Base-by-base conservation (phyloP, 306 rosid genomes). In the Oemleria cerasiformis region DNA sequence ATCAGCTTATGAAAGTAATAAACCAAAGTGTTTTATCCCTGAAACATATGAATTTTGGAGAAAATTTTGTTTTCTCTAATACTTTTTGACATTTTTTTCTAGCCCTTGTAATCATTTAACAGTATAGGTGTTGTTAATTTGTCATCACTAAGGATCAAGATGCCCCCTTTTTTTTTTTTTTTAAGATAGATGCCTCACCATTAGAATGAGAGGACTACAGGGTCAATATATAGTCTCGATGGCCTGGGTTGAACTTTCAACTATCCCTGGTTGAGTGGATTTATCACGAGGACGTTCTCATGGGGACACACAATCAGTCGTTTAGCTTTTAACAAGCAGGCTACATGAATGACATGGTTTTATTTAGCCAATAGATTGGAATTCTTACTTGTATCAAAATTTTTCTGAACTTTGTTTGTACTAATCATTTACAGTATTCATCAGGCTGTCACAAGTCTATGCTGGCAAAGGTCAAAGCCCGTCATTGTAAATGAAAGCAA, bases 401-500 rank as follows among this genome's bases (percentile, higher is more conserved):
- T 49, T 30, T 65, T 66, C 51, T 62, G 8, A 57, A 38, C 53
- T 36, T 40, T 69, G 36, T 59, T 62, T 63, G 64, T 57, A 72
- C 44, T 82, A 75, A 84, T 45, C n/a, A 20, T 63, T 78, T 70
- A 68, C 74, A 57, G 71, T 85, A 65, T 79, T 80, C 38, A 64
- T 75, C 92, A 95, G 99, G 99, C 96, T 64, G 92, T 95, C 74
- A 82, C 97, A 70, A 90, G 99, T 85, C 77, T 95, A 76, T 95
- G 96, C 84, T 95, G 99, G 99, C 97, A 92, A 86, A 86, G 97
- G 85, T 92, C 96, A 58, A 95, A 89, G 82, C 93, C 97, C 69
- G 99, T 80, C n/a, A 50, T 83, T 67, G 93, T 95, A 62, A 91
- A 86, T 73, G 96, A 95, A 81, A 82, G 84, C 67, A 87, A 65